phyloP scores from a whole-genome alignment of 129 eudicot genomes.

The Artemisia argyi region DNA sequence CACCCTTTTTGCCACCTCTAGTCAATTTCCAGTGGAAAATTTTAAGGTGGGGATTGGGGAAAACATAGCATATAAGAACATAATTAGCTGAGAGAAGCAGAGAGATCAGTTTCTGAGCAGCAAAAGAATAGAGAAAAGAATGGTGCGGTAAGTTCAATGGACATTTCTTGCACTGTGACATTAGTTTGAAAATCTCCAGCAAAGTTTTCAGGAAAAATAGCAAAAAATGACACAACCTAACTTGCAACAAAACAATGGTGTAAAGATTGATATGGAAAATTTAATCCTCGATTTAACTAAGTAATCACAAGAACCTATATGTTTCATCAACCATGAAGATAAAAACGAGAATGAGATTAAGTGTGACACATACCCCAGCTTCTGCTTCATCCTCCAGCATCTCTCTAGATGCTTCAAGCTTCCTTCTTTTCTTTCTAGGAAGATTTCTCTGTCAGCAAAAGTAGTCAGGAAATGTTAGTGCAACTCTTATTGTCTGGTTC shows the following conservation, averaged over 20 bases:
- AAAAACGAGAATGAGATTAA: conserved; percentile 6
- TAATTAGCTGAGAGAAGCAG: too few relatives aligned
- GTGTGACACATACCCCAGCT: conserved; percentile 43
- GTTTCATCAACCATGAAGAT: conserved; percentile 2
- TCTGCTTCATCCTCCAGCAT: conserved; percentile 74
- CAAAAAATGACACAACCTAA: too few relatives aligned
- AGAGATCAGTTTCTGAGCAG: too few relatives aligned
- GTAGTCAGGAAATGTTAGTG: not conserved
- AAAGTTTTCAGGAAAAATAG: too few relatives aligned
- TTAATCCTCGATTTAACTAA: not conserved
- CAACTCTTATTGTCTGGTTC: not conserved
- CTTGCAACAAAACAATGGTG: too few relatives aligned
- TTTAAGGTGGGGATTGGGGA: not conserved
- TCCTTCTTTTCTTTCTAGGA: conserved; percentile 89
- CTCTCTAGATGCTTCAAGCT: conserved; percentile 94
- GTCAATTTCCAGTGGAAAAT: too few relatives aligned
- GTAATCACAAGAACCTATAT: not conserved
- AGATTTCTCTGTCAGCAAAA: conserved; percentile 65
- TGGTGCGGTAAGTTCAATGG: too few relatives aligned
- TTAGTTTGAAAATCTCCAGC: too few relatives aligned
- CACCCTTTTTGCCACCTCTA: not conserved
- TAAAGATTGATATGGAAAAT: not conserved
- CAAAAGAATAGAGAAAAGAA: too few relatives aligned
- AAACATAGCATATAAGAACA: not conserved
- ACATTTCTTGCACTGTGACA: too few relatives aligned